Evolutionary conservation across 768 basidiomycete species (phyloP).

Genomic region (Tricholoma flavovirens): DNA sequence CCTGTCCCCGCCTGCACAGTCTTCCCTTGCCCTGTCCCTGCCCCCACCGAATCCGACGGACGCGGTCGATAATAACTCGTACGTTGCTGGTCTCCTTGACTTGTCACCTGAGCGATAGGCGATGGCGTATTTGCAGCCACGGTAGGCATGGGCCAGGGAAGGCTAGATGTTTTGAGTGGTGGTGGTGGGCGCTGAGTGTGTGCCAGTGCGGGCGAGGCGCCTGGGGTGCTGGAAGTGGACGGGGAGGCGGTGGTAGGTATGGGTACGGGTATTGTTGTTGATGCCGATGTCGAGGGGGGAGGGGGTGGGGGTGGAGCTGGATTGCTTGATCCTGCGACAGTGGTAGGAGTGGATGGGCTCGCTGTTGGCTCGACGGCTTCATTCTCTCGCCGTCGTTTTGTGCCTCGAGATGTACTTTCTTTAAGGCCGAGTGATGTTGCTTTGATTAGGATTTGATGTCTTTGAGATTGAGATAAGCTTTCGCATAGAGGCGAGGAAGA

Average conservation of each 20-base stretch:
- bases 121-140: slow-evolving; percentile 56
- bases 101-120: slow-evolving; percentile 42
- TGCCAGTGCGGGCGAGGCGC: slow-evolving; percentile 48
- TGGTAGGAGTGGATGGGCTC: slow-evolving; percentile 28
- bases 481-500: background rate
- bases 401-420: slow-evolving; percentile 47
- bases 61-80: slow-evolving; percentile 54
- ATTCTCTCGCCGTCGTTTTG: slow-evolving; percentile 39
- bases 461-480: slow-evolving; percentile 20
- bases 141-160: slow-evolving; percentile 73
- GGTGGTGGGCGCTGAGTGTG: slow-evolving; percentile 30
- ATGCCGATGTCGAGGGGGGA: slow-evolving; percentile 12
- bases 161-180: slow-evolving; percentile 17
- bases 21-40: slow-evolving; percentile 4
- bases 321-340: slow-evolving; percentile 24
- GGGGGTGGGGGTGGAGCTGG: slow-evolving; percentile 17
- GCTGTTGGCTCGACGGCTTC: slow-evolving; percentile 30
- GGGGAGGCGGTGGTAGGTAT: slow-evolving; percentile 23
- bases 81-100: slow-evolving; percentile 35
- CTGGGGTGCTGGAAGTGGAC: slow-evolving; percentile 39
- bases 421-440: slow-evolving; percentile 76
- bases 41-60: slow-evolving; percentile 16
- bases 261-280: slow-evolving; percentile 25
- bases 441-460: slow-evolving; percentile 80
- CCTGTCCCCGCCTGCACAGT: slow-evolving; percentile 6